These are phyloP conservation scores for Hortiboletus campestris DNA, from an alignment of 768 basidiomycete genomes.

Conservation along the genomic window DNA sequence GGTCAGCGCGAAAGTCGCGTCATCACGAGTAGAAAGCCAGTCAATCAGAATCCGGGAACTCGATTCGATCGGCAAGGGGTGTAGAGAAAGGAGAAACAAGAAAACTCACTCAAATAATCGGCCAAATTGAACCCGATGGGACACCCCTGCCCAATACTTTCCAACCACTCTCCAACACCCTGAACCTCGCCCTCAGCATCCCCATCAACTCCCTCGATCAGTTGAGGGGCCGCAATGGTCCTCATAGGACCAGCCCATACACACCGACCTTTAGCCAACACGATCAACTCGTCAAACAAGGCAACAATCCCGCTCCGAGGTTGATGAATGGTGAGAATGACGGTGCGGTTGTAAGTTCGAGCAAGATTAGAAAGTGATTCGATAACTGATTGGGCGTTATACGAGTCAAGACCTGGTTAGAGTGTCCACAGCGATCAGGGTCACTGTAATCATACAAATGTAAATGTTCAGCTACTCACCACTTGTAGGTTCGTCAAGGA, in stretches of 20 bases:
- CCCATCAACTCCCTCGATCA: constrained; percentile 5
- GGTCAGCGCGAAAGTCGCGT: background rate
- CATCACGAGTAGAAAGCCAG: background rate
- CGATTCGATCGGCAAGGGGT: background rate
- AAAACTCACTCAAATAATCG: constrained; percentile 83
- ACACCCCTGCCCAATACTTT: constrained; percentile 75
- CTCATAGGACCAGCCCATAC: constrained; percentile 33
- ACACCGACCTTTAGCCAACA: constrained; percentile 78
- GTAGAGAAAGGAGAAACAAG: background rate
- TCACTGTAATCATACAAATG: background rate
- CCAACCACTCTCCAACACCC: constrained; percentile 60
- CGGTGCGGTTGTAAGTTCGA: constrained; percentile 86
- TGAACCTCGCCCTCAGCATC: constrained; percentile 18
- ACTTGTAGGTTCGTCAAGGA: constrained; percentile 96
- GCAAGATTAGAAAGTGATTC: constrained; percentile 86
- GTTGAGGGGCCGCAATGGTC: constrained; percentile 4
- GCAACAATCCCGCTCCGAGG: constrained; percentile 97
- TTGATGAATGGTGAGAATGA: constrained; percentile 97
- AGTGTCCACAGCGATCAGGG: background rate
- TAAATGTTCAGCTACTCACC: constrained; percentile 46
- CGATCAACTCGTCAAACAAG: constrained; percentile 87
- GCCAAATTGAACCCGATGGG: constrained; percentile 96
- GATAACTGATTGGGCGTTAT: constrained; percentile 93
- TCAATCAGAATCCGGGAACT: background rate
- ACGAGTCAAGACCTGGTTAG: constrained; percentile 79